Percentiles rank a stretch among this genome's conserved stretches.
Conservation (phyloP, 2,329 filamentous ascomycete genomes). For the Alternaria sp. region DNA sequence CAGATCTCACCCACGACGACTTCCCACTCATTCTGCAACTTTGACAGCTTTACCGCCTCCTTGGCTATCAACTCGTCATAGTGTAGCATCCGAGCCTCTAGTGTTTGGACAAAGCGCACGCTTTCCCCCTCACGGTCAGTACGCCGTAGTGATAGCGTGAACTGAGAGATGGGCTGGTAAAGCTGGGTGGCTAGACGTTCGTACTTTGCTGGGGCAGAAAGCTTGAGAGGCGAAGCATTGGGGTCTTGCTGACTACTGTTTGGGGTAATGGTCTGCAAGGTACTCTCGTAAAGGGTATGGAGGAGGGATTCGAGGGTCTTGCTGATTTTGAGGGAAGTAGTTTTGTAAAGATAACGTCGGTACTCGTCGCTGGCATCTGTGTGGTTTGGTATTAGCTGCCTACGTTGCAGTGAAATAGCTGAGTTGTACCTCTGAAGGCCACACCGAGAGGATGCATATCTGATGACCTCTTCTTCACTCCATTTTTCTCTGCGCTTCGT, state of each 20-base stretch:
- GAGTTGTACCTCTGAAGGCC: constrained; percentile 39
- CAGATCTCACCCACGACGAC: constrained; percentile 41
- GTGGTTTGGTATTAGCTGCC: constrained; percentile 17
- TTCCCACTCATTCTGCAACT: constrained; percentile 41
- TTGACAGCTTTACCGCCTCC: constrained; percentile 30
- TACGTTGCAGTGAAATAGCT: background rate
- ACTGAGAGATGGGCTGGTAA: constrained; percentile 32
- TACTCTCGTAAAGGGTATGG: constrained; percentile 22
- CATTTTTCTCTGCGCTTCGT: constrained; percentile 21
- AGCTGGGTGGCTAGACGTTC: constrained; percentile 30
- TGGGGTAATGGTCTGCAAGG: constrained; percentile 25
- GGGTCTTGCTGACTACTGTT: background rate
- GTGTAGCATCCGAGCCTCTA: constrained; percentile 32
- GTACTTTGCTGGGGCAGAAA: constrained; percentile 31
- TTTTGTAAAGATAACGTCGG: constrained; percentile 37
- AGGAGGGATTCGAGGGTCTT: constrained; percentile 28
- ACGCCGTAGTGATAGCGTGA: constrained; percentile 18
- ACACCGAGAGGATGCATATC: constrained; percentile 37
- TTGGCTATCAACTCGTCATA: constrained; percentile 34
- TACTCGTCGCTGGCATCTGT: constrained; percentile 41
- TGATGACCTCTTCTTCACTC: constrained; percentile 10
- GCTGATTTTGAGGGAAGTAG: constrained; percentile 32
- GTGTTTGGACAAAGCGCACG: constrained; percentile 16
- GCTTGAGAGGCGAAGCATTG: constrained; percentile 19
- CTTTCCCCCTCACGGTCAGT: constrained; percentile 24